Conservation (phyloP, 129 eudicot genomes). For the Tanacetum coccineum region DNA sequence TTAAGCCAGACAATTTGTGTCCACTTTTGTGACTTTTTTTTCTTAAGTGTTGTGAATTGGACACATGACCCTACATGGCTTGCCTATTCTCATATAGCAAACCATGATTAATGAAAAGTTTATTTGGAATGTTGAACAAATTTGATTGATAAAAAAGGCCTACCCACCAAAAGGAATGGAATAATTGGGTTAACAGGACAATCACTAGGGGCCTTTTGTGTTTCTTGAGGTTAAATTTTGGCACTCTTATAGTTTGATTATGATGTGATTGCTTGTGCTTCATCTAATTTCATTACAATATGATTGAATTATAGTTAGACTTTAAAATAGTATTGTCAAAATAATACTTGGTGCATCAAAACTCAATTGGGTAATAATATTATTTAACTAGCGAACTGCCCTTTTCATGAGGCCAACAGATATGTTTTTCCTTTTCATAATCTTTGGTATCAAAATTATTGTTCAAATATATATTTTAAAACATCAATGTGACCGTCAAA, state of each 20-base stretch:
- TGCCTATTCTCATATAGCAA: slow-evolving; percentile 21
- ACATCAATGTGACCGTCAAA: no score
- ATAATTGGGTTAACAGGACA: slow-evolving; percentile 28
- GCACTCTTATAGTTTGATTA: background rate
- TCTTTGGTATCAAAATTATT: no score
- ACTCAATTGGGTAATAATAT: no score
- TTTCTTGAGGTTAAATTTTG: background rate
- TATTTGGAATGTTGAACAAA: slow-evolving; percentile 29
- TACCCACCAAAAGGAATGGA: slow-evolving; percentile 36
- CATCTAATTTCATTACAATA: background rate
- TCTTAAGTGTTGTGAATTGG: slow-evolving; percentile 19
- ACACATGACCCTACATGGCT: slow-evolving; percentile 21
- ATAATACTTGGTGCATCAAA: background rate
- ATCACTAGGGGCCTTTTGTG: slow-evolving; percentile 22
- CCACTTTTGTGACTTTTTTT: slow-evolving; percentile 30
- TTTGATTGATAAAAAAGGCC: slow-evolving; percentile 19
- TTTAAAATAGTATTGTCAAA: background rate
- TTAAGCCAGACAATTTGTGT: slow-evolving; percentile 22
- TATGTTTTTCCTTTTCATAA: no score
- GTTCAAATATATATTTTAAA: no score
- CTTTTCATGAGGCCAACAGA: no score
- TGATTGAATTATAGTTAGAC: background rate
- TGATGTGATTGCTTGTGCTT: slow-evolving; percentile 2
- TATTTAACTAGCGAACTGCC: no score
- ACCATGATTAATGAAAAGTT: slow-evolving; percentile 12